phyloP scores from a whole-genome alignment of 164 flowering plant genomes.

The Brasenia schreberi region DNA sequence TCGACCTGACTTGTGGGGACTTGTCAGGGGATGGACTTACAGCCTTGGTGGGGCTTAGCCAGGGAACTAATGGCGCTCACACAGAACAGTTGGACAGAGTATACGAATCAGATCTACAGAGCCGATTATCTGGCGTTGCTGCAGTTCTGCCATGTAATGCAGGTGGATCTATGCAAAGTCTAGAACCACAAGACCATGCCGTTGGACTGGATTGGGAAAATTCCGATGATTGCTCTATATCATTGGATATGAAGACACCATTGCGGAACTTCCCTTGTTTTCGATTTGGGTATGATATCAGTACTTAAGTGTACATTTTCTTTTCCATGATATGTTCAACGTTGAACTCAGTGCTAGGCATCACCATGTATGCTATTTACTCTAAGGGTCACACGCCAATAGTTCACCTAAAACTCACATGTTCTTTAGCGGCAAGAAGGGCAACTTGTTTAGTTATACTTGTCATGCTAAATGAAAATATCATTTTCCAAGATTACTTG shows the following conservation, averaged over 20 bases:
- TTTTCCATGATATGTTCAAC: not conserved
- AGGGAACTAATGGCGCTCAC: constrained; percentile 34
- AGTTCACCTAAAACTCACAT: too few species aligned
- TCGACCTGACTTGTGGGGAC: constrained; percentile 58
- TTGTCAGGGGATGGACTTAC: constrained; percentile 85
- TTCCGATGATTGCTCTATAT: constrained; percentile 44
- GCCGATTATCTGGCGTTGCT: constrained; percentile 33
- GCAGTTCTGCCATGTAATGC: constrained; percentile 32
- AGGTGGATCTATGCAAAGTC: constrained; percentile 47
- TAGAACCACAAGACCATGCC: constrained; percentile 47
- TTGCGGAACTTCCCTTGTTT: constrained; percentile 92
- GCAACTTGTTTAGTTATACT: too few species aligned
- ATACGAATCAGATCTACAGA: constrained; percentile 36
- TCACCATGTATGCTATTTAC: too few species aligned
- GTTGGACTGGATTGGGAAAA: constrained; percentile 69
- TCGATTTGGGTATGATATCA: constrained; percentile 73
- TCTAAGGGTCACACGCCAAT: too few species aligned
- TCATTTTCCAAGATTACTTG: too few species aligned
- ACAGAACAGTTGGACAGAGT: constrained; percentile 51
- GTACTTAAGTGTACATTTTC: not conserved
- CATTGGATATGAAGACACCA: constrained; percentile 90
- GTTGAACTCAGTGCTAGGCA: too few species aligned
- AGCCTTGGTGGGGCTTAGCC: constrained; percentile 87
- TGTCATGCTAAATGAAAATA: too few species aligned
- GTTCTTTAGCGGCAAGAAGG: too few species aligned